phyloP scores from a whole-genome alignment of 192 early-diverging fungal species.

The Backusella sp. region DNA sequence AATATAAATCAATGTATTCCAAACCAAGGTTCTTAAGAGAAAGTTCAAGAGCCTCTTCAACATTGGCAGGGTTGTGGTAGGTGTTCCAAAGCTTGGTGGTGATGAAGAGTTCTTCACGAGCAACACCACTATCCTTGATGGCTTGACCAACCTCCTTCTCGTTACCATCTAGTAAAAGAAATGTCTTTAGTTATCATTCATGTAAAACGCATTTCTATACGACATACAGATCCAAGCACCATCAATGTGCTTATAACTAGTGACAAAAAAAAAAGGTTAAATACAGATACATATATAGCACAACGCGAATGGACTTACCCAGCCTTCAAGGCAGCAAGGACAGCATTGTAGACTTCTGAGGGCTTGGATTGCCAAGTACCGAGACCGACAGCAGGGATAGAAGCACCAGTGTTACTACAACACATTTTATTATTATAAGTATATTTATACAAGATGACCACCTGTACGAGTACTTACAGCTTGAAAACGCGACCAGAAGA shows the following conservation, averaged over 20 bases:
- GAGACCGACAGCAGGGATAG: conserved; percentile 55
- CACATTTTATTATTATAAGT: neutral
- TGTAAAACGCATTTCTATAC: neutral
- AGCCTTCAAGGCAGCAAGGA: conserved; percentile 61
- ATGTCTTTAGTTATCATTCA: conserved; percentile 22
- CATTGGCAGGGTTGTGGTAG: conserved; percentile 56
- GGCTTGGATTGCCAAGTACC: conserved; percentile 59
- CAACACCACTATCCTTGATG: conserved; percentile 54
- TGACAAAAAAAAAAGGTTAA: neutral
- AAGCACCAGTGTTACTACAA: conserved; percentile 56
- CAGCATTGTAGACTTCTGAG: conserved; percentile 58
- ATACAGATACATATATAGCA: too few relatives aligned
- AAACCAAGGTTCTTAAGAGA: conserved; percentile 70
- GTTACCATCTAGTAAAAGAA: conserved; percentile 60
- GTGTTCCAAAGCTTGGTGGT: conserved; percentile 69
- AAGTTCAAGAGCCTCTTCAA: conserved; percentile 56
- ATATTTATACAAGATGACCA: too few relatives aligned
- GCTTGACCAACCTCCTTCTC: conserved; percentile 78
- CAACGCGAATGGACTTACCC: conserved; percentile 38
- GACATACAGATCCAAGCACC: conserved; percentile 31
- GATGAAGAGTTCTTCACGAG: conserved; percentile 74
- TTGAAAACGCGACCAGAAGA: conserved; percentile 7
- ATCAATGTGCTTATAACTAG: conserved; percentile 46
- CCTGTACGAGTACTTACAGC: neutral
- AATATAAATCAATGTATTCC: conserved; percentile 80